phyloP scores from a whole-genome alignment of 305 asterid species.

The Lippia alba region DNA sequence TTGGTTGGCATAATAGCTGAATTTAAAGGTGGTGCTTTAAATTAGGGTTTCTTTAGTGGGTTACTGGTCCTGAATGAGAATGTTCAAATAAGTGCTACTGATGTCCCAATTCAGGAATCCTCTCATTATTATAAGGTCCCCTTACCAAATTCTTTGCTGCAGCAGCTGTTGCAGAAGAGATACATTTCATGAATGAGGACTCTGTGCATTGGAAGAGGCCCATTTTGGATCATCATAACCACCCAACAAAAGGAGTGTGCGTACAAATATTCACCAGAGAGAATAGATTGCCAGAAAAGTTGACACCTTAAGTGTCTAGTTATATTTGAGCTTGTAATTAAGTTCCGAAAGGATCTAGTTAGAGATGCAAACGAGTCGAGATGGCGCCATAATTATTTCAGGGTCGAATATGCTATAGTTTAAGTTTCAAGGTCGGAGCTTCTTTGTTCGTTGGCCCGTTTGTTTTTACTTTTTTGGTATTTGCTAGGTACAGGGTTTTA shows the following conservation, averaged over 20 bases:
- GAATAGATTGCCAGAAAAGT: neutral
- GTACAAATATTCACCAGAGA: neutral
- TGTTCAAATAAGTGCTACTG: conserved; percentile 22
- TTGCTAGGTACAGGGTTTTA: too few relatives aligned
- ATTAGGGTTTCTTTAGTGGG: conserved; percentile 20
- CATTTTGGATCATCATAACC: neutral
- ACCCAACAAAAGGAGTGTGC: neutral
- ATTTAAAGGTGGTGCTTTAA: neutral
- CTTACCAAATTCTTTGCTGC: neutral
- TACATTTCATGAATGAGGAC: conserved; percentile 9
- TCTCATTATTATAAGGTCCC: too few relatives aligned
- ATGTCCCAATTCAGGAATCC: conserved; percentile 14
- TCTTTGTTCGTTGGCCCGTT: too few relatives aligned
- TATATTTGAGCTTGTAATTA: too few relatives aligned
- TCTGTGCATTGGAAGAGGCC: neutral
- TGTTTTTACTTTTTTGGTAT: too few relatives aligned
- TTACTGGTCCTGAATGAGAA: conserved; percentile 24
- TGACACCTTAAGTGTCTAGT: too few relatives aligned
- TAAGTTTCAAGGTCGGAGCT: too few relatives aligned
- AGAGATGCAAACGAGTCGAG: too few relatives aligned
- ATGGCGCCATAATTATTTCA: too few relatives aligned
- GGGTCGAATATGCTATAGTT: too few relatives aligned
- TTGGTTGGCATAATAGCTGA: conserved; percentile 28
- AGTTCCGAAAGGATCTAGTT: too few relatives aligned
- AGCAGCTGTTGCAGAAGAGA: neutral